A percentile compares a stretch with the other conserved stretches of the same genome.
Evolutionary conservation across 75 land plant genomes (phyloP).

Genomic region (Larix kaempferi): DNA sequence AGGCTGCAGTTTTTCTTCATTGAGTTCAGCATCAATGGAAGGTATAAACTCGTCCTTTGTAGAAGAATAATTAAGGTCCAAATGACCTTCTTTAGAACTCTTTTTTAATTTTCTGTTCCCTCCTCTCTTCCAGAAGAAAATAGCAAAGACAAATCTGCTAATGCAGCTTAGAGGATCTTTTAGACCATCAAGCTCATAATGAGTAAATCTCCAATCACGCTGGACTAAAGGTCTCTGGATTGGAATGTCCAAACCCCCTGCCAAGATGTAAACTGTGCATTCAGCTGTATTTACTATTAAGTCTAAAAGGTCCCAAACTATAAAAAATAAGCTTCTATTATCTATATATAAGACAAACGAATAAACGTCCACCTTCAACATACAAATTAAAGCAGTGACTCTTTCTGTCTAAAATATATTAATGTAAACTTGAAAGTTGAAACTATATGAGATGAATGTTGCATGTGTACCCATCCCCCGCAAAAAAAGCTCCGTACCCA

Average conservation of each 20-base stretch:
- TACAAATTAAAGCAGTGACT: neutral
- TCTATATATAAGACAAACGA: neutral
- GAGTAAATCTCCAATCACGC: constrained; percentile 97
- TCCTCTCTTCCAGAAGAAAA: constrained; percentile 29
- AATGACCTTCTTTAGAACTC: neutral
- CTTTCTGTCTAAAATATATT: neutral
- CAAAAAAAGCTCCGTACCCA: too few relatives aligned
- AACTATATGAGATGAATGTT: neutral
- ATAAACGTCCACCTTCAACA: neutral
- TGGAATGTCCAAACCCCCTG: constrained; percentile 97
- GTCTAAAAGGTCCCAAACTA: neutral
- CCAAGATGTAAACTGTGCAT: neutral
- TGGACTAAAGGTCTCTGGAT: constrained; percentile 53
- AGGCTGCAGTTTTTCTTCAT: constrained; percentile 1
- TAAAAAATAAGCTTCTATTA: neutral
- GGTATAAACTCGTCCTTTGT: neutral
- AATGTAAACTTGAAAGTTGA: neutral
- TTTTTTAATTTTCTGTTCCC: constrained; percentile 3
- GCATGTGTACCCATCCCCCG: too few relatives aligned
- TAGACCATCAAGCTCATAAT: constrained; percentile 86
- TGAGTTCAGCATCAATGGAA: neutral
- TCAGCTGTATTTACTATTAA: neutral
- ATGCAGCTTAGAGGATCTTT: constrained; percentile 86
- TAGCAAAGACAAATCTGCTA: constrained; percentile 35
- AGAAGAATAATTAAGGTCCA: neutral